These are phyloP conservation scores for Deuterostichococcus epilithicus DNA, from an alignment of 139 green algal genomes.

Conservation along the genomic window DNA sequence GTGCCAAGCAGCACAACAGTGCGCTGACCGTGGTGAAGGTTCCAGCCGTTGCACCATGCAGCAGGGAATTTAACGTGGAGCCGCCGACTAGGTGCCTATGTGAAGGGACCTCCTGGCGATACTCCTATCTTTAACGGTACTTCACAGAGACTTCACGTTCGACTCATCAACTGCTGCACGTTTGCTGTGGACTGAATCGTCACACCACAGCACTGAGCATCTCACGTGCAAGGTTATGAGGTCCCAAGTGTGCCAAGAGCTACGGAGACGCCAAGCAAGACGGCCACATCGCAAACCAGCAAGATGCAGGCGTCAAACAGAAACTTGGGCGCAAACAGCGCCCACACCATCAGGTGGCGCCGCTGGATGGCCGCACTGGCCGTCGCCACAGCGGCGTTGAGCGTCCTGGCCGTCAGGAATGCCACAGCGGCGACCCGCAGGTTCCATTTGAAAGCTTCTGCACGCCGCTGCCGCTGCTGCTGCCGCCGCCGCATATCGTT, in stretches of 20 bases:
- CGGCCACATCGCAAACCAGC: conserved; percentile 23
- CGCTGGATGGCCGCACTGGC: conserved; percentile 56
- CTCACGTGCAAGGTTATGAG: no score
- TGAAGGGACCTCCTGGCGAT: no score
- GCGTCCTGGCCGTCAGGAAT: neutral
- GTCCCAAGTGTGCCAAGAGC: neutral
- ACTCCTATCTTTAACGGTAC: no score
- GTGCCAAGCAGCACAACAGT: no score
- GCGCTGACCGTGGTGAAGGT: no score
- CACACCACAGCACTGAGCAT: no score
- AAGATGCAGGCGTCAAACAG: conserved; percentile 79
- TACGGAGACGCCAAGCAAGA: conserved; percentile 14
- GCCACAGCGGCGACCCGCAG: conserved; percentile 4
- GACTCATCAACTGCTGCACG: no score
- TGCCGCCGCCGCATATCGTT: neutral
- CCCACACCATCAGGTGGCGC: conserved; percentile 86
- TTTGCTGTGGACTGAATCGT: no score
- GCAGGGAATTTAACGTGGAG: no score
- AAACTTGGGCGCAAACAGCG: conserved; percentile 84
- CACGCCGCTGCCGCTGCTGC: neutral
- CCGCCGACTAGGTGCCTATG: no score
- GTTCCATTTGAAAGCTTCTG: neutral
- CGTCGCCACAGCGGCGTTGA: conserved; percentile 25
- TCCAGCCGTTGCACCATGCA: no score
- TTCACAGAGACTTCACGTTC: no score